Conservation (phyloP, 768 basidiomycete species). For the Stropharia rugosoannulata region DNA sequence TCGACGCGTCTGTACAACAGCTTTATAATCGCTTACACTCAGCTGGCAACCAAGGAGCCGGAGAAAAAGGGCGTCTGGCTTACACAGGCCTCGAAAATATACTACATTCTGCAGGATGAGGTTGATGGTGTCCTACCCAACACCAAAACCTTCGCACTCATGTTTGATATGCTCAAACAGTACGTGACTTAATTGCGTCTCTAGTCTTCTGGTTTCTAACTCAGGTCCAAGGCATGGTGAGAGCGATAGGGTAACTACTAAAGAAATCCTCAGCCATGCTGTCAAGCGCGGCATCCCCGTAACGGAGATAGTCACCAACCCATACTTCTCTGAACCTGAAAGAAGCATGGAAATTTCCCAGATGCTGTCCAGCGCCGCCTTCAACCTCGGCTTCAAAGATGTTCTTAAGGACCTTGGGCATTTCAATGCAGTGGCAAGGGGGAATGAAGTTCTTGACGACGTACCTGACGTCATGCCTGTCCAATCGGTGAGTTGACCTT, state of each 20-base stretch:
- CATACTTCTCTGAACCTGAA: slow-evolving; percentile 50
- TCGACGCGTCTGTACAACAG: slow-evolving; percentile 61
- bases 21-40: slow-evolving; percentile 63
- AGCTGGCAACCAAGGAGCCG: slow-evolving; percentile 53
- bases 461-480: slow-evolving; percentile 70
- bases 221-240: slow-evolving; percentile 6
- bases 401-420: slow-evolving; percentile 59
- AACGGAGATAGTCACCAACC: slow-evolving; percentile 54
- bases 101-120: slow-evolving; percentile 50
- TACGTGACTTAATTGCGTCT: slow-evolving; percentile 24
- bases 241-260: slow-evolving; percentile 13
- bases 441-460: slow-evolving; percentile 41
- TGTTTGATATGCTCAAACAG: slow-evolving; percentile 62
- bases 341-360: slow-evolving; percentile 57
- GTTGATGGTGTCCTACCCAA: slow-evolving; percentile 50
- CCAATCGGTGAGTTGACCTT: slow-evolving; percentile 28
- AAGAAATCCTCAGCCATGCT: slow-evolving; percentile 42
- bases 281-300: slow-evolving; percentile 49
- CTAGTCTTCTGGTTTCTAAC: neutral
- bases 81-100: slow-evolving; percentile 60
- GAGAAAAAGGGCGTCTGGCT: slow-evolving; percentile 54
- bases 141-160: slow-evolving; percentile 62
- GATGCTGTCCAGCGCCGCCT: slow-evolving; percentile 57
- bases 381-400: slow-evolving; percentile 47
- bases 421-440: slow-evolving; percentile 41